Conservation (phyloP, 2,329 filamentous ascomycete species). For the Leptoxyphium fumago region DNA sequence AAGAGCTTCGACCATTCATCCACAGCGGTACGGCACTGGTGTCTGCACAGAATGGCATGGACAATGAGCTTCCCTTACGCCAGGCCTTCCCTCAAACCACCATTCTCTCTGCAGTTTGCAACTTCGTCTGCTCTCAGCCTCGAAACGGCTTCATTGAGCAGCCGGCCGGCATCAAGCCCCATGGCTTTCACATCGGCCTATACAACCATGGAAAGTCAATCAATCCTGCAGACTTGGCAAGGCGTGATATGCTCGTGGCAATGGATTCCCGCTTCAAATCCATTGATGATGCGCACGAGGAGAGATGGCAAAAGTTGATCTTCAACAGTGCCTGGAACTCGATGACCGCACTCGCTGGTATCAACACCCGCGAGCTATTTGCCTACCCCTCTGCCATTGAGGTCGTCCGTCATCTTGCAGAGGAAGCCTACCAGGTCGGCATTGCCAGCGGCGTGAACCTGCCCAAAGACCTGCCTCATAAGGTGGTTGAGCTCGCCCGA, state of each 20-base stretch:
- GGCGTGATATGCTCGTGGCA: slow-evolving; percentile 21
- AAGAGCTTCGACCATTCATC: slow-evolving; percentile 22
- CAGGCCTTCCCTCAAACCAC: slow-evolving; percentile 35
- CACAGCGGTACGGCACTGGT: slow-evolving; percentile 37
- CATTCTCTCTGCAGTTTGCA: slow-evolving; percentile 41
- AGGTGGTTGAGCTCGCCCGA: slow-evolving; percentile 7
- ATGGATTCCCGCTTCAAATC: slow-evolving; percentile 28
- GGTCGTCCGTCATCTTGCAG: slow-evolving; percentile 7
- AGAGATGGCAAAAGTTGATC: slow-evolving; percentile 47
- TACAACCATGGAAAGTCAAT: slow-evolving; percentile 28
- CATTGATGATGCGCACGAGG: slow-evolving; percentile 39
- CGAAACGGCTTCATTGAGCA: slow-evolving; percentile 36
- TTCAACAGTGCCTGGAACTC: slow-evolving; percentile 49
- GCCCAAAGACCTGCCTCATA: slow-evolving; percentile 3
- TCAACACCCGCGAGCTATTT: slow-evolving; percentile 20
- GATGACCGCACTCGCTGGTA: slow-evolving; percentile 30
- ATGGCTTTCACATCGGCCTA: slow-evolving; percentile 41
- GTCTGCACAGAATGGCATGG: slow-evolving; percentile 49
- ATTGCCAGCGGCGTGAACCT: slow-evolving; percentile 6
- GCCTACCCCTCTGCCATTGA: slow-evolving; percentile 3
- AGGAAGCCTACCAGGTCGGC: slow-evolving; percentile 9
- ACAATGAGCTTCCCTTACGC: slow-evolving; percentile 42
- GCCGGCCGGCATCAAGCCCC: slow-evolving; percentile 26
- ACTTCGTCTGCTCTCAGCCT: slow-evolving; percentile 39
- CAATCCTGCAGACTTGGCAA: slow-evolving; percentile 27